These are phyloP conservation scores for Citrus mangshanensis DNA, from an alignment of 345 rosid species.

Conservation along the genomic window DNA sequence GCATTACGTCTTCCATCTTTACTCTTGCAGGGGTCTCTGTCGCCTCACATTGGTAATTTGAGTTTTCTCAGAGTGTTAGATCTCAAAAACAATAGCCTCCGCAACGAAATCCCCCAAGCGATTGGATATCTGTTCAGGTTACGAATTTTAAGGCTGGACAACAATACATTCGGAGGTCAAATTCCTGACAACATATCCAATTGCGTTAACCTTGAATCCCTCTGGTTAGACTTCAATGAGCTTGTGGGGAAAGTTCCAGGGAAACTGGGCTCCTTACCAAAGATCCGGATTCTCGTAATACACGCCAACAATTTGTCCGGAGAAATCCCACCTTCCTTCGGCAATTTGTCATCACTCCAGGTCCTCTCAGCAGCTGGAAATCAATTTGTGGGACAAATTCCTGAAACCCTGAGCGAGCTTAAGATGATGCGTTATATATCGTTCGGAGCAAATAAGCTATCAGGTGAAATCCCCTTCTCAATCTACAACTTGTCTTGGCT, in stretches of 20 bases:
- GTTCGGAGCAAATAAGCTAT: background rate
- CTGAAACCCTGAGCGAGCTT: background rate
- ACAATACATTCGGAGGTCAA: slow-evolving; percentile 12
- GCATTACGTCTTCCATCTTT: no score
- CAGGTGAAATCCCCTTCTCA: slow-evolving; percentile 2
- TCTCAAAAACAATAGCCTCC: slow-evolving; percentile 9
- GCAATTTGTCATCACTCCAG: slow-evolving; percentile 22
- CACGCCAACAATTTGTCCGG: background rate
- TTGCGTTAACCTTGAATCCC: background rate
- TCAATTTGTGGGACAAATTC: background rate
- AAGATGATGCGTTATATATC: background rate
- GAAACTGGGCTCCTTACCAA: slow-evolving; percentile 6
- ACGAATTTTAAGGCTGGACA: background rate
- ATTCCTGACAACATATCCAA: slow-evolving; percentile 10
- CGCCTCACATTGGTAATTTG: background rate
- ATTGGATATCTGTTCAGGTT: slow-evolving; percentile 13
- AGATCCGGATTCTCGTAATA: background rate
- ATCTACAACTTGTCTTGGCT: slow-evolving; percentile 2
- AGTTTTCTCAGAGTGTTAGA: slow-evolving; percentile 8
- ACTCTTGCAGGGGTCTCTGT: no score
- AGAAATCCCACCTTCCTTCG: background rate
- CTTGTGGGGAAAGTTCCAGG: slow-evolving; percentile 12
- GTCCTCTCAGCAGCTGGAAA: background rate
- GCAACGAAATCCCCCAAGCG: slow-evolving; percentile 7
- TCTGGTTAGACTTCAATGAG: background rate